Conservation (phyloP, 1,139 yeast species). For the Taphrina confusa region DNA sequence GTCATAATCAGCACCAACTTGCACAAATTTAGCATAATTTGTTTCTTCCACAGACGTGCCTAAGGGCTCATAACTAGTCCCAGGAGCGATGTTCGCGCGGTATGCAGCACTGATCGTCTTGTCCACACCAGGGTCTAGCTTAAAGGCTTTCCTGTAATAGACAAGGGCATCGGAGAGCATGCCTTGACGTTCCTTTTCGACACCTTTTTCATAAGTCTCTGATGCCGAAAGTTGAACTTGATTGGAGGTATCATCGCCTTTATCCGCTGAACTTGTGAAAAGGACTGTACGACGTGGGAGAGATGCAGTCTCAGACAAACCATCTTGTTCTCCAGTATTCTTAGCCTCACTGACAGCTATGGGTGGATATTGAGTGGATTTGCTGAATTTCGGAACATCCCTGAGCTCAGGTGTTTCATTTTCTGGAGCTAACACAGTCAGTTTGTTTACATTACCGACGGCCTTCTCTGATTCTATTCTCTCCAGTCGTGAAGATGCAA, state of each 20-base stretch:
- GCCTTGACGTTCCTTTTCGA: conserved; percentile 71
- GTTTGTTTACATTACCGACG: too few relatives aligned
- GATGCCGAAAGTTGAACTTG: conserved; percentile 55
- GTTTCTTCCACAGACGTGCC: conserved; percentile 43
- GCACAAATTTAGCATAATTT: conserved; percentile 41
- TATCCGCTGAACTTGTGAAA: background rate
- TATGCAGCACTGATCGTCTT: conserved; percentile 51
- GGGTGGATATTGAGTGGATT: too few relatives aligned
- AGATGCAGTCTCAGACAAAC: too few relatives aligned
- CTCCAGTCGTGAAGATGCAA: background rate
- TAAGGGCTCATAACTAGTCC: conserved; percentile 40
- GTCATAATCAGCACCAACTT: conserved; percentile 43
- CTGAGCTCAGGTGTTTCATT: too few relatives aligned
- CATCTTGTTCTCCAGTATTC: too few relatives aligned
- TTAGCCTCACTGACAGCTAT: too few relatives aligned
- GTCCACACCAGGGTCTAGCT: conserved; percentile 67
- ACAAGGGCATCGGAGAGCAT: conserved; percentile 77
- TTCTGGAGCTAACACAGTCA: too few relatives aligned
- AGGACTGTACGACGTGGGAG: too few relatives aligned
- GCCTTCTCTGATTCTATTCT: background rate
- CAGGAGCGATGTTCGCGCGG: conserved; percentile 47
- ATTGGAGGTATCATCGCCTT: background rate
- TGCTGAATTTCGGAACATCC: too few relatives aligned
- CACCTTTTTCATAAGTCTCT: conserved; percentile 66
- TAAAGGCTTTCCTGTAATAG: conserved; percentile 70